Evolutionary conservation across 73 alveolate genomes (phyloP).

Genomic region (Uronychia setigera): DNA sequence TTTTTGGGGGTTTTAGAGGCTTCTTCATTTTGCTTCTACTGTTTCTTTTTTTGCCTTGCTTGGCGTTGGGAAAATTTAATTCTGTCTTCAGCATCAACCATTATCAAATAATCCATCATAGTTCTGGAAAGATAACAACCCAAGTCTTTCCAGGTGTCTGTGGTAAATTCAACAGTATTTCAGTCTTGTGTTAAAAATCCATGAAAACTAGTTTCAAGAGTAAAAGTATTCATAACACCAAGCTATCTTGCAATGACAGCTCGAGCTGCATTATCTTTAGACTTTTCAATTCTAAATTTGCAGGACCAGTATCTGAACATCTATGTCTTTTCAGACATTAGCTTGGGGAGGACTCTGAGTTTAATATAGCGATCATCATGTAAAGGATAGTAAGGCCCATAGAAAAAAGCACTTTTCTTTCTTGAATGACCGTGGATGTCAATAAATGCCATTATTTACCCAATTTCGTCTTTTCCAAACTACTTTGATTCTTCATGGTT

Average conservation of each 20-base stretch:
- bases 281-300: constrained; percentile 45
- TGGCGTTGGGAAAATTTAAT: too few species aligned
- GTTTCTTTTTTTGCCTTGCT: too few species aligned
- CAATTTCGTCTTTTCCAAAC: constrained; percentile 25
- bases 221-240: constrained; percentile 34
- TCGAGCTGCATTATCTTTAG: constrained; percentile 56
- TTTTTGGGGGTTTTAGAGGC: background rate
- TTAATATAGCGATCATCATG: constrained; percentile 38
- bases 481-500: too few species aligned
- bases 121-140: constrained; percentile 27
- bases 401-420: constrained; percentile 41
- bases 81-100: too few species aligned
- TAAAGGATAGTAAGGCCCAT: constrained; percentile 63
- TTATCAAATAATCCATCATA: constrained; percentile 27
- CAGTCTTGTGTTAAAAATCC: constrained; percentile 43
- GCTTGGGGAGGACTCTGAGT: constrained; percentile 49
- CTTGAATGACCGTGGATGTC: constrained; percentile 67
- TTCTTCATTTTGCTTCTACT: background rate
- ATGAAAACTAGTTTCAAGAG: constrained; percentile 48
- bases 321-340: constrained; percentile 38
- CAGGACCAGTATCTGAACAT: constrained; percentile 57
- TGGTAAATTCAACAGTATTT: constrained; percentile 19
- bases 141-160: constrained; percentile 22
- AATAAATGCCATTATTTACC: constrained; percentile 18
- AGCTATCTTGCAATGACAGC: constrained; percentile 47